Evolutionary conservation across 805 yeast genomes (phyloP), one percentile per base, ranked within the genome.

Genomic region (Suhomyces sp.): DNA sequence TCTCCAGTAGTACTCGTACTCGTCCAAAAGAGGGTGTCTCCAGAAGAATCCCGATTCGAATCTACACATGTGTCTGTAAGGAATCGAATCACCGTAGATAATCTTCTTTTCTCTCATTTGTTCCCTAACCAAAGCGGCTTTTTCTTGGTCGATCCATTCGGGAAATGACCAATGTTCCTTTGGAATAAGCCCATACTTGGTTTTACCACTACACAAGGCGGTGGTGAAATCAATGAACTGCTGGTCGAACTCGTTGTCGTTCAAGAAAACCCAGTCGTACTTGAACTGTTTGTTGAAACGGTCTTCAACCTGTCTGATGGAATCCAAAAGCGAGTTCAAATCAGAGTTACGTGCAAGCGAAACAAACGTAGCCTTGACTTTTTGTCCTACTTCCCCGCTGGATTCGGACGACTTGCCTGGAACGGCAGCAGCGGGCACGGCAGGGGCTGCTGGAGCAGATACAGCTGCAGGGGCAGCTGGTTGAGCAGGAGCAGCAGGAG

Each of bases 261-360:
- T 93, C 61, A 93, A 77, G 68, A 93, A 94, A 24, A 91, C 94
- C 97, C 98, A 93, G 60, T 96, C 97, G 65, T 93, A 93, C 57
- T 87, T 79, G 72, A 73, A 92, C 46, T 87, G 79, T 15, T 72
- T 66, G 75, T 93, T 93, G 78, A 94, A 93, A 56, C 97, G 78
- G 68, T 91, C 97, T 71, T 93, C 97, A 50, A 92, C 80, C 46
- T 85, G 81, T 67, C 89, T 78, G 54, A 89, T 86, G 6, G 96
- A 83, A 29, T 75, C 80, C 44, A 82, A 71, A 48, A 89, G 69
- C 22, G 78, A 78, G 71, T 80, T 76, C 51, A 89, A 67, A 64
- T 89, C 96, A n/a, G 73, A 60, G 67, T 88, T 87, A 72, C 96
- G 78, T 10, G 92, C 94, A 60, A 89, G 75, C 0, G 93, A 79